These are phyloP conservation scores for Ceratocystis destructans DNA, from an alignment of 2,329 filamentous ascomycete genomes.

Conservation along the genomic window DNA sequence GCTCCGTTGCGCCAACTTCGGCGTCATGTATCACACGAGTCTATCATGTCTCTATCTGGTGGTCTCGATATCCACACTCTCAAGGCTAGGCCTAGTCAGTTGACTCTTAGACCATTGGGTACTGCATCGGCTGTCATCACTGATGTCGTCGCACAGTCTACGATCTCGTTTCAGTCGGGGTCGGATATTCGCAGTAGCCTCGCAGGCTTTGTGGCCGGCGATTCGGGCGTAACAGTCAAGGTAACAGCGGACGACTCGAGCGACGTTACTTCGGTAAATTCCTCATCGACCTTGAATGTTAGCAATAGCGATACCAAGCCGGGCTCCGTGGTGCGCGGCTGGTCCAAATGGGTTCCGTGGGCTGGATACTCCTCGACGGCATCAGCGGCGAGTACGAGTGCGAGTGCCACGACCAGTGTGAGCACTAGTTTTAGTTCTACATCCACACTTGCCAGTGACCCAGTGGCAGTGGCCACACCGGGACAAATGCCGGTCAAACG, in stretches of 20 bases:
- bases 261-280: slow-evolving; percentile 14
- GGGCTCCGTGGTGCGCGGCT: not conserved
- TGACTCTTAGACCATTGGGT: slow-evolving; percentile 44
- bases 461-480: slow-evolving; percentile 1
- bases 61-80: slow-evolving; percentile 85
- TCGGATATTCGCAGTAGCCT: slow-evolving; percentile 17
- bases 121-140: slow-evolving; percentile 44
- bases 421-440: slow-evolving; percentile 10
- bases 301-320: slow-evolving; percentile 2
- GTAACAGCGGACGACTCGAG: not conserved
- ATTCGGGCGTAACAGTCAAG: not conserved
- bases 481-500: slow-evolving; percentile 20
- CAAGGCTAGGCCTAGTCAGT: slow-evolving; percentile 59
- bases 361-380: slow-evolving; percentile 5
- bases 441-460: not conserved
- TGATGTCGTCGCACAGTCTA: slow-evolving; percentile 46
- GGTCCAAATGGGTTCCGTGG: slow-evolving; percentile 18
- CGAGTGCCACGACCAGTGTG: not conserved
- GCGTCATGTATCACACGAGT: slow-evolving; percentile 67
- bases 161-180: slow-evolving; percentile 28
- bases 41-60: slow-evolving; percentile 71
- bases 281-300: slow-evolving; percentile 10
- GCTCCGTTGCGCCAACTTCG: slow-evolving; percentile 39
- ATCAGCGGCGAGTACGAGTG: not conserved
- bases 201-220: not conserved